These are phyloP conservation scores for Hondaea fermentalgiana DNA, from an alignment of 108 stramenopile species.

Conservation along the genomic window DNA sequence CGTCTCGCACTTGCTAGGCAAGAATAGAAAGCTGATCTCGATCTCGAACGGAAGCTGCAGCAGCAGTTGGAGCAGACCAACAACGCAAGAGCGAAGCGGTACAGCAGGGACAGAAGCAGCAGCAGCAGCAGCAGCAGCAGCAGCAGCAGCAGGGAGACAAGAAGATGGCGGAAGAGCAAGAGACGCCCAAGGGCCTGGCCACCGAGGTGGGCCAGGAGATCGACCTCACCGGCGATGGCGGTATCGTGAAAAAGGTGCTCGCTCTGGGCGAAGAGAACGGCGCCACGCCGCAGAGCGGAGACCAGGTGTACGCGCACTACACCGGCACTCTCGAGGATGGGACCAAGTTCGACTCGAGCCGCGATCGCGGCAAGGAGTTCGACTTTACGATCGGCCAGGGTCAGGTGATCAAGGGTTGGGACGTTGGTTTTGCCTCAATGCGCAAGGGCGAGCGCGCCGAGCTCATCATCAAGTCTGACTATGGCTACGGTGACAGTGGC, in stretches of 20 bases:
- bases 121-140: too few relatives aligned
- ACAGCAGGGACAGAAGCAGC: too few relatives aligned
- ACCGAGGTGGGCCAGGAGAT: conserved; percentile 15
- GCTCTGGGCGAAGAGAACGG: background rate
- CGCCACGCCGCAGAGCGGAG: conserved; percentile 33
- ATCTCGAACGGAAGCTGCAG: too few relatives aligned
- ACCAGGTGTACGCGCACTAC: conserved; percentile 75
- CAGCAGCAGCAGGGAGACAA: too few relatives aligned
- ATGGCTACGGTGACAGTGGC: conserved; percentile 77
- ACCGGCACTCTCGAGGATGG: conserved; percentile 66
- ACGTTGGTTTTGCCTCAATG: conserved; percentile 50
- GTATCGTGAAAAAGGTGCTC: conserved; percentile 5
- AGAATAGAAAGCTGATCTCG: too few relatives aligned
- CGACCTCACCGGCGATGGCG: conserved; percentile 22
- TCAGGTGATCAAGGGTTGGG: conserved; percentile 51
- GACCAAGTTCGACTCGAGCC: conserved; percentile 39
- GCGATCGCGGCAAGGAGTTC: conserved; percentile 29
- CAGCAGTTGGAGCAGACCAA: too few relatives aligned
- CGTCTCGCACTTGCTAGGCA: too few relatives aligned
- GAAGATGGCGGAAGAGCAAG: too few relatives aligned
- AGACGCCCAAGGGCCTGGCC: background rate
- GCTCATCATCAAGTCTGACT: conserved; percentile 56
- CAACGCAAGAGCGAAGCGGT: too few relatives aligned
- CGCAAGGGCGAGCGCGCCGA: conserved; percentile 41
- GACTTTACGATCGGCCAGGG: conserved; percentile 33